Base-by-base conservation (phyloP, 192 early-diverging fungal genomes). In the Spizellomyces sp. region DNA sequence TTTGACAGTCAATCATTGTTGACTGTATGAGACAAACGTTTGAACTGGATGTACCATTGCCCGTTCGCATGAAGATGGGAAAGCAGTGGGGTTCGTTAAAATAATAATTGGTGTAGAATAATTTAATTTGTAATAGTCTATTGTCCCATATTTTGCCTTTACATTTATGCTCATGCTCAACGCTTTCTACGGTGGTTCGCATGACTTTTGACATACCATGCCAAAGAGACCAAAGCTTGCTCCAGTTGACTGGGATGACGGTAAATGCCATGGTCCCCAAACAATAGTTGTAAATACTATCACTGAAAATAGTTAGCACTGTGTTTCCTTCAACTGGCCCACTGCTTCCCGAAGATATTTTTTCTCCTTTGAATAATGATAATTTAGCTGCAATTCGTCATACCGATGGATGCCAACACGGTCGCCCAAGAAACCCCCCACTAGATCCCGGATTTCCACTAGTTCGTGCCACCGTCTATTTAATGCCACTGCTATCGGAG, bases 341-440 rank as follows among this genome's bases (percentile, higher is more conserved):
- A 36, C 27, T 36, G 50, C 54, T 9, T 67, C 54, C n/a, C 50
- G n/a, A 19, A 75, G 58, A 50, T 55, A 10, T 9, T 17, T 15
- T 52, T 70, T 76, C 42, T 78, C 71, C 45, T 79, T 75, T 9
- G 74, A 61, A 62, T 81, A 81, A 63, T 81, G 80, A 69, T 81
- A 81, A 36, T 22, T 48, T 4, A 81, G 15, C 62, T 78, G 76
- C 14, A 59, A 43, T 0, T 62, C 50, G 21, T 8, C 12, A 46
- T 81, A 81, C 27, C 70, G 45, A 48, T 60, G 45, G 7, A 58
- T 12, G 14, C 42, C 15, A 6, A 45, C 69, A 15, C 21, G 7
- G 45, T 75, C 60, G 19, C 52, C 66, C 17, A 76, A 55, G 47
- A 64, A 72, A 10, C 17, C 9, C n/a, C 47, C 69, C 6, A 57